These are phyloP conservation scores for Papiliotrema nemorosa DNA, from an alignment of 1,284 basidiomycete genomes.

Conservation along the genomic window DNA sequence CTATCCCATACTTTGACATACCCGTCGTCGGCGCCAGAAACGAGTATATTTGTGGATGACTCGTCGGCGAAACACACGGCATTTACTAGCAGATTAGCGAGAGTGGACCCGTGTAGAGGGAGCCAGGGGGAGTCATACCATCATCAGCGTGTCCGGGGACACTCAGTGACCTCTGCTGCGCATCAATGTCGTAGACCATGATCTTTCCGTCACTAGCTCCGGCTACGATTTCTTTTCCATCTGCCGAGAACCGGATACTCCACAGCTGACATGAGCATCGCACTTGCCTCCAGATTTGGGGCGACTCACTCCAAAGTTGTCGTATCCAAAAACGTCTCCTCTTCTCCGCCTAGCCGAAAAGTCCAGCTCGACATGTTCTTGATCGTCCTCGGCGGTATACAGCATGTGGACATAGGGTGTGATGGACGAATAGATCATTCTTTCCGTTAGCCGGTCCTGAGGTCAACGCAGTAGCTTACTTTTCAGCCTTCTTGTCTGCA, in stretches of 20 bases:
- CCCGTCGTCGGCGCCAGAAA: conserved; percentile 90
- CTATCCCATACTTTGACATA: conserved; percentile 98
- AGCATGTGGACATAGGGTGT: conserved; percentile 80
- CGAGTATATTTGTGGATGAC: conserved; percentile 83
- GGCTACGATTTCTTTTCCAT: conserved; percentile 81
- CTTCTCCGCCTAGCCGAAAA: conserved; percentile 57
- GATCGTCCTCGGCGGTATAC: conserved; percentile 67
- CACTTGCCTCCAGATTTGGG: background rate
- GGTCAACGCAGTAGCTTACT: conserved; percentile 52
- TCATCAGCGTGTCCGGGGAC: conserved; percentile 83
- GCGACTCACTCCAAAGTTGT: conserved; percentile 55
- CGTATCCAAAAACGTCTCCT: conserved; percentile 34
- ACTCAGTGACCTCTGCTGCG: conserved; percentile 71
- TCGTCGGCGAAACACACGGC: conserved; percentile 94
- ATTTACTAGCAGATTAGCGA: conserved; percentile 59
- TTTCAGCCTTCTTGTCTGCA: conserved; percentile 83
- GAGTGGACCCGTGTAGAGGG: conserved; percentile 1
- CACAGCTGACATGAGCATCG: conserved; percentile 59
- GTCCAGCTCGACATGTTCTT: conserved; percentile 67
- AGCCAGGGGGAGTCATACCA: no score
- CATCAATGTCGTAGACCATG: conserved; percentile 83
- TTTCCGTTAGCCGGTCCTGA: conserved; percentile 37
- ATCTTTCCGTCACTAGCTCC: conserved; percentile 51
- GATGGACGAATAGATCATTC: conserved; percentile 90
- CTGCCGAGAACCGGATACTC: conserved; percentile 92